Evolutionary conservation across 805 yeast species (phyloP).

Genomic region (Kodamaea jinghongensis): DNA sequence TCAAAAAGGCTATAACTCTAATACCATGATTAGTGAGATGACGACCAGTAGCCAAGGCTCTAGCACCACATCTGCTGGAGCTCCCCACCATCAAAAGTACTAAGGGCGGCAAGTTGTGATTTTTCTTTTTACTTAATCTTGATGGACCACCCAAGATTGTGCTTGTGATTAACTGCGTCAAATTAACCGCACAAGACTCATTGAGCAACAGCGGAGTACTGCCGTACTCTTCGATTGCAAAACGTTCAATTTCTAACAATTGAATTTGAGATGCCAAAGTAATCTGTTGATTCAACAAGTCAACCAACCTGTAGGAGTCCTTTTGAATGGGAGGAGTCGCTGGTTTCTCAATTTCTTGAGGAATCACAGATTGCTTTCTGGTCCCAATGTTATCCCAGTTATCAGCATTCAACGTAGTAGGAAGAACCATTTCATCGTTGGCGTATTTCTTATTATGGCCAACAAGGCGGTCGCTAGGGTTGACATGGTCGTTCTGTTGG

Average conservation of each 20-base stretch:
- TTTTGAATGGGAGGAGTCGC: conserved; percentile 10
- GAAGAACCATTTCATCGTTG: conserved; percentile 72
- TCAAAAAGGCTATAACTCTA: conserved; percentile 55
- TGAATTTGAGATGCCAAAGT: conserved; percentile 78
- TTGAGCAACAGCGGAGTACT: conserved; percentile 46
- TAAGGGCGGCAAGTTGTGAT: conserved; percentile 78
- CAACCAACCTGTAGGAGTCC: conserved; percentile 10
- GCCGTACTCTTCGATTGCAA: conserved; percentile 49
- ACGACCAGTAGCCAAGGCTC: conserved; percentile 77
- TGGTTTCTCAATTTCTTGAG: conserved; percentile 18
- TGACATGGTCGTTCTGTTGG: conserved; percentile 58
- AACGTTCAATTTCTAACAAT: conserved; percentile 68
- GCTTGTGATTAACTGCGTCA: conserved; percentile 56
- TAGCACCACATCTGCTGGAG: conserved; percentile 67
- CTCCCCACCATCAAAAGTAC: conserved; percentile 66
- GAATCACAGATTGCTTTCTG: conserved; percentile 3
- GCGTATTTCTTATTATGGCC: conserved; percentile 75
- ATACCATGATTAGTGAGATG: conserved; percentile 73
- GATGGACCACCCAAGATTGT: conserved; percentile 63
- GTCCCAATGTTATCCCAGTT: conserved; percentile 52
- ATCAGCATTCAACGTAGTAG: conserved; percentile 34
- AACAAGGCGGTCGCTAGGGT: conserved; percentile 63
- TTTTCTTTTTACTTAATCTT: conserved; percentile 55
- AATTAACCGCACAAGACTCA: conserved; percentile 69
- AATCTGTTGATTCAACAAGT: conserved; percentile 19